These are phyloP conservation scores for Diaporthe vexans DNA, from an alignment of 2,329 filamentous ascomycete species.

Conservation along the genomic window DNA sequence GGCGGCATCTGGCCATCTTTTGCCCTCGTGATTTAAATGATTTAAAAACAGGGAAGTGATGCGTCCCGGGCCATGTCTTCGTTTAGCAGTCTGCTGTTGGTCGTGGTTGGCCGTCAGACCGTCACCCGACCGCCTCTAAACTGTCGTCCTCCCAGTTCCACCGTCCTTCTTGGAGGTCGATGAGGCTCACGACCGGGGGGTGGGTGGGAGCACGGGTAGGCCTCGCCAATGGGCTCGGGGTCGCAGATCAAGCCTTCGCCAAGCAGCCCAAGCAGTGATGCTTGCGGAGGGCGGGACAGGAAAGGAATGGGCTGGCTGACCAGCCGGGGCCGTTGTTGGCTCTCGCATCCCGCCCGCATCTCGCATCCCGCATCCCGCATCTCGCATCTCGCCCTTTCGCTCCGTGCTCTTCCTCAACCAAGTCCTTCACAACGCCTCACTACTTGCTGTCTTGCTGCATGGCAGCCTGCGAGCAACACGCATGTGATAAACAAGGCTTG, in stretches of 20 bases:
- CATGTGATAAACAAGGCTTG: too few species aligned
- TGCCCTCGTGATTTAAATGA: not conserved
- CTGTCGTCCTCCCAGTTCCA: too few species aligned
- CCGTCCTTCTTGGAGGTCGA: not conserved
- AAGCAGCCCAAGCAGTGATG: conserved; percentile 21
- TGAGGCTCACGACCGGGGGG: not conserved
- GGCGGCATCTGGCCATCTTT: not conserved
- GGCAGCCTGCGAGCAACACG: too few species aligned
- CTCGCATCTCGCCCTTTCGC: too few species aligned
- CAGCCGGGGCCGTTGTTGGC: not conserved
- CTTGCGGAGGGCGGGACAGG: conserved; percentile 12
- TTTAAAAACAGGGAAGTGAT: not conserved
- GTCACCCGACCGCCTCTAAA: not conserved
- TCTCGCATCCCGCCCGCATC: too few species aligned
- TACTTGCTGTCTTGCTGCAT: too few species aligned
- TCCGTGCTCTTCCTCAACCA: too few species aligned
- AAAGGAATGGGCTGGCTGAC: not conserved
- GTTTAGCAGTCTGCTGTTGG: too few species aligned
- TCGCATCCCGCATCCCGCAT: too few species aligned
- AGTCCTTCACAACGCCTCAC: too few species aligned
- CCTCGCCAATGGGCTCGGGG: conserved; percentile 22
- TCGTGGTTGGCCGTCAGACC: too few species aligned
- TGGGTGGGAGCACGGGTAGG: not conserved
- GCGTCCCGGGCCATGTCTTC: not conserved
- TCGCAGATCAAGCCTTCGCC: conserved; percentile 27